A percentile compares a stretch with the other conserved stretches of the same genome.
Conservation (phyloP, 192 early-diverging fungal species). For the Gryganskiella cystojenkinii region DNA sequence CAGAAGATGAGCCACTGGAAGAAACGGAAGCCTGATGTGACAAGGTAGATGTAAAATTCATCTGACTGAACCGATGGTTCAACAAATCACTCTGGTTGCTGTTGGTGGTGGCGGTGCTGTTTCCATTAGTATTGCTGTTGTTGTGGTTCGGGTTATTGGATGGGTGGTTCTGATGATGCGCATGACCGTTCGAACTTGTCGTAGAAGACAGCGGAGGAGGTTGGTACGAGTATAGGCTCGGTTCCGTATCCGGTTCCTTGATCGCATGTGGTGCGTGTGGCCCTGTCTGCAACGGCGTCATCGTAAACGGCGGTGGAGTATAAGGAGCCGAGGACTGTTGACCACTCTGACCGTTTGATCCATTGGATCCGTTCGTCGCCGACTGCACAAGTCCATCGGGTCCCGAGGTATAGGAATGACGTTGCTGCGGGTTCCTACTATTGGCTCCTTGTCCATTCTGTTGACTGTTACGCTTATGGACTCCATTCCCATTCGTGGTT, state of each 20-base stretch:
- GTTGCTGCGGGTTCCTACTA: conserved; percentile 29
- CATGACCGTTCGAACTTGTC: not conserved
- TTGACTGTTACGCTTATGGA: no score
- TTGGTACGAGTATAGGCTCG: conserved; percentile 18
- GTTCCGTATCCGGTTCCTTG: conserved; percentile 1
- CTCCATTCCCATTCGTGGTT: not conserved
- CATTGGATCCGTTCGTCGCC: not conserved
- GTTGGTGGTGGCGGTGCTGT: not conserved
- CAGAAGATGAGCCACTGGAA: not conserved
- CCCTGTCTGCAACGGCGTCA: not conserved
- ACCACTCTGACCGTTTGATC: not conserved
- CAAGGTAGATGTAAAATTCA: not conserved
- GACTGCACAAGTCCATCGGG: not conserved
- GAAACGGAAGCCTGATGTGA: not conserved
- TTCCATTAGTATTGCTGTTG: not conserved
- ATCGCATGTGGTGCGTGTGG: conserved; percentile 30
- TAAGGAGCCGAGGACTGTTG: not conserved
- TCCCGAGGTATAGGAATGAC: conserved; percentile 4
- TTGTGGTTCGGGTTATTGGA: not conserved
- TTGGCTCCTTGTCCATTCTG: no score
- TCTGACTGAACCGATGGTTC: conserved; percentile 19
- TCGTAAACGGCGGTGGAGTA: not conserved
- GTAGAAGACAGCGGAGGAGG: conserved; percentile 21
- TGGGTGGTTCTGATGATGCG: not conserved
- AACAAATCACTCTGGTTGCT: not conserved